phyloP scores from a whole-genome alignment of 768 basidiomycete species.

The Rhizopogon salebrosus region DNA sequence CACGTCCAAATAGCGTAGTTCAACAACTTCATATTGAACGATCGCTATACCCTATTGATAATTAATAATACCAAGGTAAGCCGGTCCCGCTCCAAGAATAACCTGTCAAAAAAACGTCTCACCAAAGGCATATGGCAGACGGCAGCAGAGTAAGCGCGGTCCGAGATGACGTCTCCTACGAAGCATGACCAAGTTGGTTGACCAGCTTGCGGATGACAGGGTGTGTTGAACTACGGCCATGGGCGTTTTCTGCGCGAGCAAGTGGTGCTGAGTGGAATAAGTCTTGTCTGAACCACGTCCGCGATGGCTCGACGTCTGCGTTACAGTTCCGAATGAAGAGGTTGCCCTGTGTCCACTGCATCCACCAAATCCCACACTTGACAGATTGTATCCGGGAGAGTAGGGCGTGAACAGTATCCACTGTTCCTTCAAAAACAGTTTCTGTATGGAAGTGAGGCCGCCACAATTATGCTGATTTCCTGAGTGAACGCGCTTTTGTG shows the following conservation, averaged over 20 bases:
- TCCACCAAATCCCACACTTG: not conserved
- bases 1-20: too few relatives aligned
- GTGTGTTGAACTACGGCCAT: not conserved
- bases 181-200: too few relatives aligned
- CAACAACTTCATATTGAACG: too few relatives aligned
- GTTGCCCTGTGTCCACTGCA: too few relatives aligned
- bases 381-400: not conserved
- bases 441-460: not conserved
- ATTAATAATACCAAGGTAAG: not conserved
- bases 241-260: not conserved
- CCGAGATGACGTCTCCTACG: not conserved
- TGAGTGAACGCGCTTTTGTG: not conserved
- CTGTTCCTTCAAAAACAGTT: not conserved
- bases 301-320: not conserved
- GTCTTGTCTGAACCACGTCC: not conserved
- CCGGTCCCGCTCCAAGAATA: not conserved
- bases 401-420: not conserved
- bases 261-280: not conserved
- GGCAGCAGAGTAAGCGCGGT: not conserved
- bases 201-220: not conserved
- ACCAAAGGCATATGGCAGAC: not conserved
- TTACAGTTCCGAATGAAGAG: not conserved
- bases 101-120: rapidly evolving
- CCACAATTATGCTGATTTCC: not conserved
- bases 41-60: not conserved